Evolutionary conservation across 176 grass and related monocot genomes (phyloP), one percentile per base, ranked within the genome.

Genomic region (Zoysia pacifica): DNA sequence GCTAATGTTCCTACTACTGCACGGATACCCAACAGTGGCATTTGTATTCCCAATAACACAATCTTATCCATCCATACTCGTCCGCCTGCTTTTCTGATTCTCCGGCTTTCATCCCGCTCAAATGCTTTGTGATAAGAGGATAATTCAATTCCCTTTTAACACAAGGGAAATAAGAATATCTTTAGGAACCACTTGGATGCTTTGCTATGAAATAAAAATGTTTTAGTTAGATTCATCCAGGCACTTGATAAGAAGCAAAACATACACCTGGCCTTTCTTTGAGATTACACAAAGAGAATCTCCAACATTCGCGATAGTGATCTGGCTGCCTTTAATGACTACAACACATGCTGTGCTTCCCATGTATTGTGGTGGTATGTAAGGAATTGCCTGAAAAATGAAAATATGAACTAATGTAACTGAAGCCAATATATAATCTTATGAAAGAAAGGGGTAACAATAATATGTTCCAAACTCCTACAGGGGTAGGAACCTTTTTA

Each of bases 261-360:
- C 48, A 75, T 11, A 61, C 36, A 86, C 82, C 82, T 67, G 28
- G 4, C 65, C 45, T 5, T 16, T 44, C 37, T 12, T 61, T 70
- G 74, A 84, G 13, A 74, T 35, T 35, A 86, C 50, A 3, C 83
- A 86, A 74, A 59, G 53, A 70, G 73, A 70, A 69, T 77, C 64
- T 16, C 82, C 74, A 84, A 68, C 56, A 63, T 84, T 70, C 41
- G n/a, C 82, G 41, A 85, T 59, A 79, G 64, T 56, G 19, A 85
- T 65, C 19, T 40, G 13, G 41, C 39, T 65, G 42, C n/a, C 48
- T 65, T 58, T 85, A 39, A 79, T 85, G 56, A 81, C n/a, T 70
- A 15, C 72, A 14, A 86, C 64, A 47, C 78, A 81, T 81, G 84
- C 72, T 46, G 78, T 62, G 64, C 46, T 81, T 75, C 84, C 84